Base-by-base conservation (phyloP, 192 early-diverging fungal species). In the Podila clonocystis region DNA sequence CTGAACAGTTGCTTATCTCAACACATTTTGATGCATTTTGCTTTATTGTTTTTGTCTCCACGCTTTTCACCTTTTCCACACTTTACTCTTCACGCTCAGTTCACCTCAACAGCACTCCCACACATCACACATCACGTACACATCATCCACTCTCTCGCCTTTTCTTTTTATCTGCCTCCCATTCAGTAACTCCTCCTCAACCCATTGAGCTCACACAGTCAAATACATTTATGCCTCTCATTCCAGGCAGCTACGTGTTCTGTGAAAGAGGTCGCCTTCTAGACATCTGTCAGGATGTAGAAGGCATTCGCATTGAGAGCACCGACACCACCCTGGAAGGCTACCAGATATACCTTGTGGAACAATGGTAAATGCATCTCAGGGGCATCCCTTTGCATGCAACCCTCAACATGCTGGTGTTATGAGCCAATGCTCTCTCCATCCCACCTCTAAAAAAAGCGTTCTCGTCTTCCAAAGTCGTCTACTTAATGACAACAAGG, bases 281-380 rank as follows among this genome's bases (percentile, higher is more conserved):
- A 3, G 70, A 80, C 66, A 80, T 80, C 33, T 80, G 77, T 45
- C 19, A 60, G 24, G 62, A 69, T 22, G 48, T 69, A 0, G 70
- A 72, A 0, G 77, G 77, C 77, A 80, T 80, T 38, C 66, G 52
- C 50, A 73, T 80, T 36, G 77, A 80, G 38, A 48, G 45, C 45
- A 50, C 36, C 15, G 67, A 80, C 22, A 61, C 52, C 26, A 62
- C 58, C 20, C 34, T 80, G 9, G 77, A 80, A 13, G 77, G 77
- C 13, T 80, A 80, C 24, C 77, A 80, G 45, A 73, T 80, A 67
- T 80, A 80, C 67, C 71, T 80, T 3, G 77, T 80, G 36, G 77
- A 80, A 55, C 77, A 80, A 80, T 80, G 77, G 77, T 80, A 80
- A 61, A 55, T 26, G 11, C 15, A 30, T 33, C 52, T 12, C 22